Evolutionary conservation across 2,329 filamentous ascomycete species (phyloP).

Genomic region (Claviceps sp.): DNA sequence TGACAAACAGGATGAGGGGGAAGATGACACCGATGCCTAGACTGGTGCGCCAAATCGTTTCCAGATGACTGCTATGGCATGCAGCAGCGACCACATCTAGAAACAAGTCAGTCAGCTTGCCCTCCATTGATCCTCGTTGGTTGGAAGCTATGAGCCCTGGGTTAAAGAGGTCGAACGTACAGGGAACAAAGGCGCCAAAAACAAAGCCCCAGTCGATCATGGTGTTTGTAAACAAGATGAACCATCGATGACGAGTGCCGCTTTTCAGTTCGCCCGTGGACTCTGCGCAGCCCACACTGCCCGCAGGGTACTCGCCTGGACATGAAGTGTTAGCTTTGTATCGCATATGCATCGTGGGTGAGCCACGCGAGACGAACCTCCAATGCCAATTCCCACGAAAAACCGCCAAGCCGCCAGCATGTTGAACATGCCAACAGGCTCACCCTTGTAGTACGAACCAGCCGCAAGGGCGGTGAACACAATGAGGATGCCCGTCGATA

Average conservation of each 20-base stretch:
- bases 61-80: conserved; percentile 46
- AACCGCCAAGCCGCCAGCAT: conserved; percentile 71
- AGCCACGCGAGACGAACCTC: conserved; percentile 27
- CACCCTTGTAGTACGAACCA: conserved; percentile 63
- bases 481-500: conserved; percentile 72
- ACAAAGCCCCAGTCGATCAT: conserved; percentile 81
- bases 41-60: conserved; percentile 69
- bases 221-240: conserved; percentile 78
- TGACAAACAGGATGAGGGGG: conserved; percentile 54
- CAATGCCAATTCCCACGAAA: conserved; percentile 69
- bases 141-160: no score
- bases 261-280: conserved; percentile 68
- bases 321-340: background rate
- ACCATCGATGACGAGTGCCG: conserved; percentile 81
- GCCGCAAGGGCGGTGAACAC: conserved; percentile 71
- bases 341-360: conserved; percentile 21
- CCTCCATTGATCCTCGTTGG: background rate
- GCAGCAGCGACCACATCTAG: conserved; percentile 39
- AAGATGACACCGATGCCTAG: conserved; percentile 71
- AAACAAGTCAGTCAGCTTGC: background rate
- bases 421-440: conserved; percentile 57
- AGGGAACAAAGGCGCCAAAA: conserved; percentile 63
- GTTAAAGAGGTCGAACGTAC: conserved; percentile 13
- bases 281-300: conserved; percentile 65
- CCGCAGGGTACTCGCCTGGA: conserved; percentile 61